Conservation (phyloP, 352 stramenopile genomes). For the Phytophthora idaei region DNA sequence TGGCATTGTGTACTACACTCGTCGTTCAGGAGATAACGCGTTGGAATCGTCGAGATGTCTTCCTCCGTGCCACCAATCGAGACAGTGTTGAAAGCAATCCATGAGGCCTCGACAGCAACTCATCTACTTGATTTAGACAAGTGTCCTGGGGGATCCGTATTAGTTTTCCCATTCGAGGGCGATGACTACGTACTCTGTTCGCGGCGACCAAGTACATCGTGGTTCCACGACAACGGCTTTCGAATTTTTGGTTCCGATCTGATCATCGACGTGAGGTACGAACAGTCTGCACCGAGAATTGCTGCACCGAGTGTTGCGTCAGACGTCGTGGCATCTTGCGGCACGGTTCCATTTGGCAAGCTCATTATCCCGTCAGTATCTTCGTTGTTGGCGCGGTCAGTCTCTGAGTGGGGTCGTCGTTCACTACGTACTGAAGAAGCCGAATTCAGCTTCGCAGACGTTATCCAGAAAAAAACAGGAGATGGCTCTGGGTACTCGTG, state of each 20-base stretch:
- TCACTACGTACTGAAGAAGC: constrained; percentile 18
- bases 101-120: constrained; percentile 13
- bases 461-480: not conserved
- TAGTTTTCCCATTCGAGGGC: constrained; percentile 31
- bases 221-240: constrained; percentile 14
- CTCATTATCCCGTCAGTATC: not conserved
- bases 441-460: not conserved
- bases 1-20: constrained; percentile 39
- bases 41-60: constrained; percentile 29
- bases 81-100: constrained; percentile 21
- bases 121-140: constrained; percentile 3
- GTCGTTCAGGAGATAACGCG: constrained; percentile 9
- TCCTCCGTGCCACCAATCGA: constrained; percentile 33
- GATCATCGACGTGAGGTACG: constrained; percentile 30
- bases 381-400: constrained; percentile 10
- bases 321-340: constrained; percentile 12
- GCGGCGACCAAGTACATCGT: not conserved
- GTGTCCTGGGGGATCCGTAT: constrained; percentile 6
- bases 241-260: constrained; percentile 30
- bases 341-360: constrained; percentile 9
- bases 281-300: constrained; percentile 15
- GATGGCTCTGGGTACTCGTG: constrained; percentile 14
- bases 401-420: constrained; percentile 18
- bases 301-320: constrained; percentile 1
- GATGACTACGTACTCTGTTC: constrained; percentile 48